These are phyloP conservation scores for Furcasterigmium furcatum DNA, from an alignment of 2,329 filamentous ascomycete genomes.

Conservation along the genomic window DNA sequence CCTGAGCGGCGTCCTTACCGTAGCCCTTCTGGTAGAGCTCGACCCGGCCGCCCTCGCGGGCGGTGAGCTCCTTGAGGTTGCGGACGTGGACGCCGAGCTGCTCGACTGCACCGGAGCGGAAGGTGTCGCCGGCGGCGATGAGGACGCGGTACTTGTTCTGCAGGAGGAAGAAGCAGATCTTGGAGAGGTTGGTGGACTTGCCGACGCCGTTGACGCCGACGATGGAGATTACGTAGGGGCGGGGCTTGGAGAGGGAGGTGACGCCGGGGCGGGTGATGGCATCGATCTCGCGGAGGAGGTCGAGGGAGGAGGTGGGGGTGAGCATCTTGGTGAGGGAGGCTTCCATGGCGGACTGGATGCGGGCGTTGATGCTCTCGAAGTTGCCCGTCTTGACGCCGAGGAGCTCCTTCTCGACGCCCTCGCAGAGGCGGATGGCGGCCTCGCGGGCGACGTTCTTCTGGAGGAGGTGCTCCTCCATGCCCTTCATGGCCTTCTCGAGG, in stretches of 20 bases:
- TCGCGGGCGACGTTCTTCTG: slow-evolving; percentile 96
- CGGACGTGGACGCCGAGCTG: slow-evolving; percentile 93
- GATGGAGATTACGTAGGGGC: slow-evolving; percentile 96
- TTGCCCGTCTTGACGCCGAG: slow-evolving; percentile 86
- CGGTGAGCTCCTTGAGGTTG: slow-evolving; percentile 84
- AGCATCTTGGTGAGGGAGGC: slow-evolving; percentile 91
- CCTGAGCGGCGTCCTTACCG: slow-evolving; percentile 93
- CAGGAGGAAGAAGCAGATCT: slow-evolving; percentile 96
- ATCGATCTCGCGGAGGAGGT: slow-evolving; percentile 91
- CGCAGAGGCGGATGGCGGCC: slow-evolving; percentile 85
- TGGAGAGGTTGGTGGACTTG: slow-evolving; percentile 96
- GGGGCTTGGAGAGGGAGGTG: slow-evolving; percentile 58
- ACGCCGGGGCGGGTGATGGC: slow-evolving; percentile 66
- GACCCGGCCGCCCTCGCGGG: slow-evolving; percentile 78
- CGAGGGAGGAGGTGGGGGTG: slow-evolving; percentile 90
- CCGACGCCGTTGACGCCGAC: slow-evolving; percentile 98
- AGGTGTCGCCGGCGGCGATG: slow-evolving; percentile 93
- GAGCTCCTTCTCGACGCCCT: slow-evolving; percentile 86
- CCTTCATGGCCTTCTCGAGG: slow-evolving; percentile 87
- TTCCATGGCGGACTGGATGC: slow-evolving; percentile 84
- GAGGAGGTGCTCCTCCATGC: slow-evolving; percentile 92
- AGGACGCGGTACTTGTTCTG: slow-evolving; percentile 97
- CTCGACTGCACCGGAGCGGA: slow-evolving; percentile 94
- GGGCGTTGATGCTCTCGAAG: slow-evolving; percentile 85
- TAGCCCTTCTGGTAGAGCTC: slow-evolving; percentile 97